Base-by-base conservation (phyloP, 2,329 filamentous ascomycete species). In the Leptographium procerum region DNA sequence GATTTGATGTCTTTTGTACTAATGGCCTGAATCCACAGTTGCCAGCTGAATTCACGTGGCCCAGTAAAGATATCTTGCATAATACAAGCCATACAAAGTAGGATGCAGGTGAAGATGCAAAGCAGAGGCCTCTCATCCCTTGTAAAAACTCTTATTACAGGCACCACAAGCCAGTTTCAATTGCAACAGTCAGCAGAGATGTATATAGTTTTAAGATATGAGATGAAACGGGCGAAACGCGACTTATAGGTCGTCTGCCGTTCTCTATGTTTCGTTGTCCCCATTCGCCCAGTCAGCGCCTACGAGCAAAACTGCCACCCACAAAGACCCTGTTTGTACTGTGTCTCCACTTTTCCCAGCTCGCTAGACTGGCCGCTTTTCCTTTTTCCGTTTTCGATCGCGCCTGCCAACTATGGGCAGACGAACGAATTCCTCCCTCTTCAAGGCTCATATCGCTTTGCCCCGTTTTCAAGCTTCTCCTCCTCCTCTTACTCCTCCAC, bases 281-380 rank as follows among this genome's bases (percentile, higher is more conserved):
- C 29, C 43, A 47, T 56, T 45, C 26, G 54, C 40, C 47, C 6
- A 14, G 13, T 22, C 24, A 50, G 24, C 47, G 47, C 24, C 47
- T 28, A n/a, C n/a, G n/a, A n/a, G n/a, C n/a, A 50, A 29, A 26
- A 3, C 13, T 28, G 47, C 11, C 13, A 28, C 47, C 3, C 11
- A 11, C 4, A 3, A 50, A 13, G 24, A 7, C 22, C 47, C 24
- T 50, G 45, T 13, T 48, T 31, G 29, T 59, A 52, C 50, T 57
- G 19, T 31, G 11, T 22, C 28, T n/a, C 55, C 55, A 57, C 55
- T 57, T 52, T 52, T 31, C 40, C 13, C 47, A 52, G 47, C 47
- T 57, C 47, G 31, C n/a, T 47, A 48, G 33, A 52, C 45, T 52
- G 31, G 55, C 31, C 55, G 55, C 55, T 52, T 57, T 57, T 57